Base-by-base conservation (phyloP, 306 rosid species). In the Cucumis sativus region DNA sequence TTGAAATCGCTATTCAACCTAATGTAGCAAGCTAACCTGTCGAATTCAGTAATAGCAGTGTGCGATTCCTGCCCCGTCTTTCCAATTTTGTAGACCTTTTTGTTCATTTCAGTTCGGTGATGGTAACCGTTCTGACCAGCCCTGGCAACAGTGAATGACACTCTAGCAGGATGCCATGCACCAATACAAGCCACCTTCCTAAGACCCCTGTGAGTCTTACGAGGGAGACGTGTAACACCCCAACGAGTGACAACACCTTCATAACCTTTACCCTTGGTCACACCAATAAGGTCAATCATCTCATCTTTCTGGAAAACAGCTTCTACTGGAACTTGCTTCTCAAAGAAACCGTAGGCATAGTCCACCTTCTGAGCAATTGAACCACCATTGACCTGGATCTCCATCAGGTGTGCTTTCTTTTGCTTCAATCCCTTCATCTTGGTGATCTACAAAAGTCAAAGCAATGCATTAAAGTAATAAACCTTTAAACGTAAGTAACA, bases 101-200 rank as follows among this genome's bases (percentile, higher is more conserved):
- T 92, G 89, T 90, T 92, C 87, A 92, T 65, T 81, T 92, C 97
- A 30, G 97, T 92, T 0, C 97, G 76, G 86, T 92, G 97, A 30
- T 92, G 97, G 81, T 90, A 92, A 30, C 96, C 97, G 65, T 92
- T 92, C 79, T 92, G 97, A 80, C 97, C 96, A 87, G 96, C 96
- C 81, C 97, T 88, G 16, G 97, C 96, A 84, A 92, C 97, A 0
- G 97, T 92, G 80, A 88, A 92, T 2, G 97, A 92, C 40, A 92
- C 97, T 79, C 97, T 88, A 0, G 97, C 96, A 80, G 96, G 97
- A 85, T 92, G 97, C 96, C 97, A 92, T 6, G 97, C 97, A 80
- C 97, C 97, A 82, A 92, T 92, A 92, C 97, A 92, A 0, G 97
- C 97, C 6, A 92, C 97, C 88, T 92, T 92, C 82, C 97, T 84